phyloP scores from a whole-genome alignment of 495 filamentous ascomycete genomes.

The Alectoria sarmentosa region DNA sequence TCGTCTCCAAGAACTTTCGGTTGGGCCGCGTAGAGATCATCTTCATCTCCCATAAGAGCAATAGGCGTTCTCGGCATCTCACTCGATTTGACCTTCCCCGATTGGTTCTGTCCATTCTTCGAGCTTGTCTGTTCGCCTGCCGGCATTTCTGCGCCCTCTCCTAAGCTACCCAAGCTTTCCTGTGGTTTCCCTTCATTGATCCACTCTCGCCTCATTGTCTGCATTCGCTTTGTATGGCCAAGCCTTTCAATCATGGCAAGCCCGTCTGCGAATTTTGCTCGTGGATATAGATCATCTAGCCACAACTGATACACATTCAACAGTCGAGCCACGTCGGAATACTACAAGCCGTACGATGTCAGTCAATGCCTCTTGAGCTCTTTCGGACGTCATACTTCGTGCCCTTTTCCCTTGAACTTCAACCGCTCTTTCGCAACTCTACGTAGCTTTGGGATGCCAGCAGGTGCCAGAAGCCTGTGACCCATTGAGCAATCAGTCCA shows the following conservation, averaged over 20 bases:
- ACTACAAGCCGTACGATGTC: slow-evolving; percentile 44
- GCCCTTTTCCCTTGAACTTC: slow-evolving; percentile 84
- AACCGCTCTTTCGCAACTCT: slow-evolving; percentile 61
- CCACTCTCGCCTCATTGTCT: slow-evolving; percentile 73
- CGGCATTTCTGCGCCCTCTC: background rate
- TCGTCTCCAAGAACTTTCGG: background rate
- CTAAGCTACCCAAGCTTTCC: background rate
- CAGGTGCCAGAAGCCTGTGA: slow-evolving; percentile 62
- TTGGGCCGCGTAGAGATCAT: slow-evolving; percentile 14
- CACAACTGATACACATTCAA: slow-evolving; percentile 91
- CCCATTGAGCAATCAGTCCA: background rate
- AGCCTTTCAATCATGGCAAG: slow-evolving; percentile 88
- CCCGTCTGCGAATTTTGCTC: slow-evolving; percentile 88
- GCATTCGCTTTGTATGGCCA: slow-evolving; percentile 71
- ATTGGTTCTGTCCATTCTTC: background rate
- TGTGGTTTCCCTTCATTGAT: slow-evolving; percentile 62
- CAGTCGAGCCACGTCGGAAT: slow-evolving; percentile 72
- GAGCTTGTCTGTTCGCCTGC: background rate
- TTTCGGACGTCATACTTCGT: slow-evolving; percentile 56
- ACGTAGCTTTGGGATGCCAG: slow-evolving; percentile 77
- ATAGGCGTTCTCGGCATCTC: background rate
- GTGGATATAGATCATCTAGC: slow-evolving; percentile 94
- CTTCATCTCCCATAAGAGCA: slow-evolving; percentile 1
- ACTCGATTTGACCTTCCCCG: background rate
- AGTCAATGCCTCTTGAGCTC: slow-evolving; percentile 15